Evolutionary conservation across 2,329 filamentous ascomycete species (phyloP), one percentile per base, ranked within the genome.

Genomic region (Fusarium mundagurra): DNA sequence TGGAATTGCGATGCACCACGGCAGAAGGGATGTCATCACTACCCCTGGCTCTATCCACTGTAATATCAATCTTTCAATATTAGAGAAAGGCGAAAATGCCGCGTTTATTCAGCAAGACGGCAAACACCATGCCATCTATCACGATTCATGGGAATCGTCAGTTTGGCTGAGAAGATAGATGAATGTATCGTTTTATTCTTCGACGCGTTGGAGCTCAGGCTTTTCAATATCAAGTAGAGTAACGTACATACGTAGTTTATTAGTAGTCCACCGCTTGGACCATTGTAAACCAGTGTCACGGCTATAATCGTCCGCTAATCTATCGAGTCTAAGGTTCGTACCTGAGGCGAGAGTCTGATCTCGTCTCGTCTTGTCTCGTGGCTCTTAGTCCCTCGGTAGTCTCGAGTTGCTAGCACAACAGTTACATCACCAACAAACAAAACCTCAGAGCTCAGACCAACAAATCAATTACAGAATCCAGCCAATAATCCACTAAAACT

Each of bases 1-100:
- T 72, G 70, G 64, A 45, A 72, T 61, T 69, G 57, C 24, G 50
- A 64, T 39, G 39, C 41, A 59, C 57, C 57, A 67, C 27, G 33
- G 39, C 38, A 44, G 54, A 29, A 59, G 39, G 20, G 55, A 54
- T 33, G 20, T 33, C 36, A 41, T 45, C 58, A 20, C 34, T 43
- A 41, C 48, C 50, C 50, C 55, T 51, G 50, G 24, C 33, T 68
- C 33, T 69, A 39, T 34, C 50, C 45, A 58, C 58, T 38, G 43
- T 31, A 64, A 44, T 61, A 44, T 29, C 24, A 50, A 50, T 59
- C 11, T 17, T 34, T 36, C 24, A 36, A 50, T 18, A 29, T 18
- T 14, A 29, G 18, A 59, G 31, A 48, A 24, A 36, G 31, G 11
- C 27, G 27, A 43, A 61, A 61, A 43, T 55, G 14, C 47, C 58